Conservation (phyloP, 371 early-diverging fungal species). For the Syncephalastrum contaminatum region DNA sequence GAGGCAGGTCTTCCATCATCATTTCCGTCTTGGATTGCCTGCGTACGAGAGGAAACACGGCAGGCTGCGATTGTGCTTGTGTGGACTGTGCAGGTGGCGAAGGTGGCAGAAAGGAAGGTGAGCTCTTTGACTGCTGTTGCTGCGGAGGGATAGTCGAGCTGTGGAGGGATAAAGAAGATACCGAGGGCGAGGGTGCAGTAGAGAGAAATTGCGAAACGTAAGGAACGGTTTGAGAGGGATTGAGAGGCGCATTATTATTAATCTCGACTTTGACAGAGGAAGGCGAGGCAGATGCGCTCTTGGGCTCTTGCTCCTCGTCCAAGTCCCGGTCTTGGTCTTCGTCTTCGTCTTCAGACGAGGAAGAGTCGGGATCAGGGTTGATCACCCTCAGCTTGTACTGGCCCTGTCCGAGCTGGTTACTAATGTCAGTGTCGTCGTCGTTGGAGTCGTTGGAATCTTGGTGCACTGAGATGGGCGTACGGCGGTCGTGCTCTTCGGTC, state of each 20-base stretch:
- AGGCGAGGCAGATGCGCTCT: background rate
- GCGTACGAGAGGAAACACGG: conserved; percentile 5
- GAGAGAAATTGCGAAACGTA: conserved; percentile 7
- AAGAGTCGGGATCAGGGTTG: conserved; percentile 24
- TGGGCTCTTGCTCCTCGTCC: background rate
- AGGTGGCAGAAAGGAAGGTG: too few species aligned
- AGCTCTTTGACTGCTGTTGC: conserved; percentile 5
- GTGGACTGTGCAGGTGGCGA: conserved; percentile 1
- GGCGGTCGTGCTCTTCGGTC: background rate
- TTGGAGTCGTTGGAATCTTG: background rate
- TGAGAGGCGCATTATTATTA: background rate
- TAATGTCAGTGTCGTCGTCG: conserved; percentile 13
- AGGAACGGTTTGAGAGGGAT: background rate
- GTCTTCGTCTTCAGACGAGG: conserved; percentile 12
- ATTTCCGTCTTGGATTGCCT: conserved; percentile 12
- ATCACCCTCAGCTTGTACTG: conserved; percentile 19
- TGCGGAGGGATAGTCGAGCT: conserved; percentile 6
- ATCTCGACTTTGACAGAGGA: conserved; percentile 1
- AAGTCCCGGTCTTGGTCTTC: conserved; percentile 5
- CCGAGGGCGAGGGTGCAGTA: conserved; percentile 11
- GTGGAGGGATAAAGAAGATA: conserved; percentile 8
- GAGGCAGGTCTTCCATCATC: background rate
- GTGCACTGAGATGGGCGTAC: background rate
- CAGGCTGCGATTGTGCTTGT: background rate
- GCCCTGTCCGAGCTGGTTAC: conserved; percentile 8